Evolutionary conservation across 177 flowering plant species (phyloP), one percentile per base, ranked within the genome.

Genomic region (Vitis hybrid): DNA sequence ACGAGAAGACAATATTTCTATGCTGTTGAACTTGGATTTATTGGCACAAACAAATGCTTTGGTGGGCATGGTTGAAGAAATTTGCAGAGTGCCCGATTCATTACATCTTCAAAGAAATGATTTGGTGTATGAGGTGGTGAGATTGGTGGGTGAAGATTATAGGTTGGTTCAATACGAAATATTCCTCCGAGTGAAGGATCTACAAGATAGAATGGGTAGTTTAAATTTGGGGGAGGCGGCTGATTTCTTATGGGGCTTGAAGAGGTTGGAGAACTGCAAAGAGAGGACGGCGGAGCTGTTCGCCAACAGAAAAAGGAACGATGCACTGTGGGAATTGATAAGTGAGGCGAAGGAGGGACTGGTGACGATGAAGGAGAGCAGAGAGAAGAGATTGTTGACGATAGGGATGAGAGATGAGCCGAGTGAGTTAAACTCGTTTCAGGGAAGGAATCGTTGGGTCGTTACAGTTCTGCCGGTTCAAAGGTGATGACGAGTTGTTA

Each of bases 91-190:
- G 2, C 84, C 84, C 17, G 70, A 66, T 10, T 74, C 82, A 4
- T 61, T 77, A 23, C 34, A 72, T 51, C 73, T 77, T 30, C 80
- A 70, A 26, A 67, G 50, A 61, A 77, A 74, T 11, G 14, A 56
- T 21, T 65, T 82, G 77, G 75, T 77, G 5, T 72, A 79, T 60
- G 82, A 74, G 69, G 60, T 75, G 0, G 77, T 79, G 52, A 72
- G 70, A 52, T 26, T 67, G 66, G 82, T 70, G 14, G 55, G 73
- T 2, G 67, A 82, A 19, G 75, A 79, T 65, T 82, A 72, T 48
- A 17, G 80, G 45, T 5, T 64, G 14, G 72, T 68, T 26, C 82
- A 77, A 40, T 62, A 52, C 0, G 79, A 79, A 32, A 67, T 82
- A 2, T 60, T 23, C 7, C 11, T 23, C 48, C 72, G 82, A 67